Conservation (phyloP, 345 rosid species). For the Fremontodendron californicum region DNA sequence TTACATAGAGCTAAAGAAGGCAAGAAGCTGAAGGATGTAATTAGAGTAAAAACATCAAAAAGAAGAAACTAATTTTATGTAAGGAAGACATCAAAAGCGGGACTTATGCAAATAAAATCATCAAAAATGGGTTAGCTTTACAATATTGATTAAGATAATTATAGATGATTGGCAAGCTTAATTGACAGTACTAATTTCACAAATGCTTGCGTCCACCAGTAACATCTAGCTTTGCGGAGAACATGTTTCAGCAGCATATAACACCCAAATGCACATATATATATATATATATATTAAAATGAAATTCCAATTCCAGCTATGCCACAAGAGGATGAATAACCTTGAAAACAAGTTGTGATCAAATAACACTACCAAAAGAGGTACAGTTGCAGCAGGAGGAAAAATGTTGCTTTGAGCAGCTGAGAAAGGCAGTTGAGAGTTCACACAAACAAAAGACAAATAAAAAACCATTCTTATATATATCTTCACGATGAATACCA, state of each 20-base stretch:
- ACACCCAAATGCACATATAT: neutral
- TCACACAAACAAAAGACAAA: neutral
- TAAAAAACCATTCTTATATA: conserved; percentile 16
- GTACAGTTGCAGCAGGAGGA: neutral
- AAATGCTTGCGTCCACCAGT: neutral
- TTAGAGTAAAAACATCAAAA: too few relatives aligned
- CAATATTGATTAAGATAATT: neutral
- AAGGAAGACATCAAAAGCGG: neutral
- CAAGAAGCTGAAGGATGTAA: neutral
- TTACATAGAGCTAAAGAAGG: neutral
- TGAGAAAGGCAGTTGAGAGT: neutral
- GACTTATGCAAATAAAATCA: neutral
- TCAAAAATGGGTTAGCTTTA: neutral
- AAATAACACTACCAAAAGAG: neutral
- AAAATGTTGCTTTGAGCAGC: neutral
- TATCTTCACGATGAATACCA: conserved; percentile 14
- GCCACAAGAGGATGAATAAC: neutral
- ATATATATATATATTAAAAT: neutral
- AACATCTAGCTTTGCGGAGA: neutral
- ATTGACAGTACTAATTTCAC: too few relatives aligned
- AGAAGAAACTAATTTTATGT: neutral
- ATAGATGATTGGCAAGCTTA: neutral
- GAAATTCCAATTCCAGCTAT: neutral
- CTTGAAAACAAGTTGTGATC: neutral
- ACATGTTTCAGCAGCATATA: neutral